These are phyloP conservation scores for Citropsis articulata DNA, from an alignment of 345 rosid species.

Conservation along the genomic window DNA sequence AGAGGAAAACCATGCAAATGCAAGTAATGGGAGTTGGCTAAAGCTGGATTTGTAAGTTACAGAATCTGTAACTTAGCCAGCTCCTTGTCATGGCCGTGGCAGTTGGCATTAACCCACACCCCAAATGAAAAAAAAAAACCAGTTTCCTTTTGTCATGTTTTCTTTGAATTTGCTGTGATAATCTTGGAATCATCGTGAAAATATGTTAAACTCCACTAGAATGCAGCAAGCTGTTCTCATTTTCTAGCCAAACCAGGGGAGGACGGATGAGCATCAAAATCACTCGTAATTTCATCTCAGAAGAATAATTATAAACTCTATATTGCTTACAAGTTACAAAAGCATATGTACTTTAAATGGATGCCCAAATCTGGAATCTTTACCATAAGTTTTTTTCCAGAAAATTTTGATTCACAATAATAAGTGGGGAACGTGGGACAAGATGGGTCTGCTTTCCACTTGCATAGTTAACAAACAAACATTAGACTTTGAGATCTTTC, in stretches of 20 bases:
- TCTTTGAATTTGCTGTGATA: not conserved
- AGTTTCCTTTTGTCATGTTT: not conserved
- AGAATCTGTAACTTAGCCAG: no score
- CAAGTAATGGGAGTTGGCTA: no score
- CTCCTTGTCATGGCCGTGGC: no score
- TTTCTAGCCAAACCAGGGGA: not conserved
- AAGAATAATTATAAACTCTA: not conserved
- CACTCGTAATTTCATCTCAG: no score
- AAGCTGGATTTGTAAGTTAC: no score
- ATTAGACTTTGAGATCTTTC: not conserved
- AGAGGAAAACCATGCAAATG: no score
- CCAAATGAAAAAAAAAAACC: no score
- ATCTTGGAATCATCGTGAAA: not conserved
- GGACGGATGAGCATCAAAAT: no score
- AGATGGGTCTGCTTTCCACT: not conserved
- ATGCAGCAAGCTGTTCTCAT: not conserved
- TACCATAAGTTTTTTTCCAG: not conserved
- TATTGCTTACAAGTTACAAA: not conserved
- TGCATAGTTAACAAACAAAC: not conserved
- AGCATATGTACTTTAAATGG: slow-evolving; percentile 10
- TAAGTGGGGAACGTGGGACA: not conserved
- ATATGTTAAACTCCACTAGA: not conserved
- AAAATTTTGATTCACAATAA: not conserved
- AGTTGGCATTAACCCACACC: not conserved
- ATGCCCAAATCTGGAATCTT: not conserved